Evolutionary conservation across 2,329 filamentous ascomycete species (phyloP), one percentile per base, ranked within the genome.

Genomic region (Claviceps spartinae): DNA sequence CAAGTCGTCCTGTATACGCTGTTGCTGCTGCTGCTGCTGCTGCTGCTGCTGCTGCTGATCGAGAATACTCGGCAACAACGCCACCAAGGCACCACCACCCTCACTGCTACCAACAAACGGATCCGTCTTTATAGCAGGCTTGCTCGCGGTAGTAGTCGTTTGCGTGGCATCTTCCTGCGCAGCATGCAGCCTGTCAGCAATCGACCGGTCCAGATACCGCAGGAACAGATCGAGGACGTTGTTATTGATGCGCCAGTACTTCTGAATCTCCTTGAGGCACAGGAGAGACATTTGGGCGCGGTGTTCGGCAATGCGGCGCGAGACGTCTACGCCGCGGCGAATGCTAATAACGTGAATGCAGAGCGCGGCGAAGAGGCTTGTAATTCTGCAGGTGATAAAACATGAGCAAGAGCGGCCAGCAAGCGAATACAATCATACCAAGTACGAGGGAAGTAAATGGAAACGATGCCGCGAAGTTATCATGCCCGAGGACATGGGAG

Each of bases 211-310:
- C 5, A 68, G 62, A 3, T 68, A 69, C 24, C 64, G 65, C 0
- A 69, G 56, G 30, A 69, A 69, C 5, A 69, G 54, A 24, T 69
- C 66, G 5, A 69, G 60, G 0, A 68, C 58, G 37, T 66, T 67
- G 55, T 67, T 69, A 59, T 69, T 69, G 54, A 69, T 67, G 18
- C 64, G 59, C 67, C 66, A 69, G 56, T 68, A 69, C n/a, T 67
- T 67, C 26, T 68, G 65, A 0, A 69, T 61, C 54, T 68, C 67
- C 42, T 68, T 63, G 1, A 69, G 59, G 4, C 65, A 65, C 2
- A 69, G 56, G 2, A 69, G 64, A 40, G 66, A 69, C 54, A 67
- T 63, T 37, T 68, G 65, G 1, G 67, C 67, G 18, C 66, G 60
- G 53, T 68, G 64, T 49, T 68, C 65, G 26, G 67, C 65, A 8